Conservation (phyloP, 192 early-diverging fungal species). For the Coemansia interrupta region DNA sequence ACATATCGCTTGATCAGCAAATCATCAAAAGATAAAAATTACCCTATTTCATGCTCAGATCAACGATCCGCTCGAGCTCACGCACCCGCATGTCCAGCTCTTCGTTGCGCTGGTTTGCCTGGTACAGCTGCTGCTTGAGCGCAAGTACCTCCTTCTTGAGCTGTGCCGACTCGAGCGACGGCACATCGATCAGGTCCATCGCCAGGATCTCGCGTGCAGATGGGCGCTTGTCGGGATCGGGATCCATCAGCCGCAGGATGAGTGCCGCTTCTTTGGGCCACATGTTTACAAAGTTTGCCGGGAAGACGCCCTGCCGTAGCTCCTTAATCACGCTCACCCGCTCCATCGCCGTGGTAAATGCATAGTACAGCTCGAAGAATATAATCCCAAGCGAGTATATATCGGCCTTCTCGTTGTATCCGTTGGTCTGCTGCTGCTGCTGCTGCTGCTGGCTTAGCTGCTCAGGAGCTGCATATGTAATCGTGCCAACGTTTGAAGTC, state of each 20-base stretch:
- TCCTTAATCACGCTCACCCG: slow-evolving; percentile 67
- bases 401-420: slow-evolving; percentile 78
- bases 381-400: slow-evolving; percentile 96
- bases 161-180: slow-evolving; percentile 47
- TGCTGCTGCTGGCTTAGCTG: slow-evolving; percentile 22
- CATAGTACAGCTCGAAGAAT: slow-evolving; percentile 90
- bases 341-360: slow-evolving; percentile 89
- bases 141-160: slow-evolving; percentile 34
- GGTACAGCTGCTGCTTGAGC: slow-evolving; percentile 41
- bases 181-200: slow-evolving; percentile 63
- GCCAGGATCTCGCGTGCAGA: slow-evolving; percentile 66
- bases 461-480: slow-evolving; percentile 83
- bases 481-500: slow-evolving; percentile 85
- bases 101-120: slow-evolving; percentile 46
- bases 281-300: slow-evolving; percentile 57
- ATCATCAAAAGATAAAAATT: neutral
- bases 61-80: slow-evolving; percentile 46
- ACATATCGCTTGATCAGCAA: neutral
- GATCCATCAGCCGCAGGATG: slow-evolving; percentile 78
- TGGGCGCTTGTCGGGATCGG: slow-evolving; percentile 68
- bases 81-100: slow-evolving; percentile 41
- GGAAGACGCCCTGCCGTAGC: slow-evolving; percentile 73
- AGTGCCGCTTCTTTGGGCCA: slow-evolving; percentile 66
- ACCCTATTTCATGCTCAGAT: slow-evolving; percentile 18
- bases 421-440: slow-evolving; percentile 20